Evolutionary conservation across 1,139 yeast genomes (phyloP), one percentile per base, ranked within the genome.

Genomic region (Saccharomyces hybrid): DNA sequence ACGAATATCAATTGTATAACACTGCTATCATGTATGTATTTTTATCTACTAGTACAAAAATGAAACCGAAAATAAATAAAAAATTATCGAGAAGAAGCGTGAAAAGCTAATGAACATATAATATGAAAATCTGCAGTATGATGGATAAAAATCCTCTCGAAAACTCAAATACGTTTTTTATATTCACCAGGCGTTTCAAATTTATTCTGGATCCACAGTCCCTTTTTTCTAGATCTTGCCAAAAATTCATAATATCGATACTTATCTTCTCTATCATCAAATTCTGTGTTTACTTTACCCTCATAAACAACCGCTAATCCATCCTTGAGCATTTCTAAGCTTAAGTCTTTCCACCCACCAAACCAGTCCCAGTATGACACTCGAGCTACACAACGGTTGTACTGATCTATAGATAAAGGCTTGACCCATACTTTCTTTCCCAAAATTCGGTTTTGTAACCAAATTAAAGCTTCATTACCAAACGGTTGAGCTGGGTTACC

Each of bases 401-500:
- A 93, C 70, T 93, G 98, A 70, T 93, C 99, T 3, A 87, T 73
- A 48, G 86, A 78, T 52, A 87, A 77, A 0, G 98, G 97, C 53
- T 86, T 82, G 5, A 93, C 79, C 56, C 86, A 80, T 8, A 91
- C 85, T 55, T 78, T 75, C 50, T 80, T 76, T 1, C 95, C 93
- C 52, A 84, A 66, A 0, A 91, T 66, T 62, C 81, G 86, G 16
- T 72, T 63, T 48, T 84, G 74, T 38, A 93, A 75, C 97, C 97
- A 93, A 4, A 66, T 65, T 56, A 91, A 71, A 0, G 97, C 95
- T 59, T 93, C 98, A 51, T 84, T 88, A 32, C 96, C 82, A 66
- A 73, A 86, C 0, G 95, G 95, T 67, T 93, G 99, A 0, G 96
- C 87, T 0, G 96, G 91, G 59, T 87, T 87, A 1, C 99, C 99